phyloP scores from a whole-genome alignment of 2,329 filamentous ascomycete genomes.

The Pseudocercospora musae region DNA sequence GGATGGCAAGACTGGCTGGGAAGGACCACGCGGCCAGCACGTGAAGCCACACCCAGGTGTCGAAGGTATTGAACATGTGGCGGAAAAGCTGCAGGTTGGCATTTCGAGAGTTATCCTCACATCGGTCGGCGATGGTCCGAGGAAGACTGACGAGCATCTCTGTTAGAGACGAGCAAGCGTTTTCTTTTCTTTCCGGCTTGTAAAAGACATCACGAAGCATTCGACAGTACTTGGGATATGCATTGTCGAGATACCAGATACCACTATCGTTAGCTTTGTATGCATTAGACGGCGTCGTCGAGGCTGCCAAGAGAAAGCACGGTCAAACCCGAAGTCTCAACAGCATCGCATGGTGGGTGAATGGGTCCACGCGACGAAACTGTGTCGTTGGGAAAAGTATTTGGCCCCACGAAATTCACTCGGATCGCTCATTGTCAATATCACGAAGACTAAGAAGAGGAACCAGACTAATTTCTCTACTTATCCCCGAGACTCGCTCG shows the following conservation, averaged over 20 bases:
- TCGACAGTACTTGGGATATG: neutral
- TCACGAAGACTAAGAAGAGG: neutral
- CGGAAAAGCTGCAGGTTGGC: slow-evolving; percentile 62
- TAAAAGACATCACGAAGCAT: neutral
- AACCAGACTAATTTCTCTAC: neutral
- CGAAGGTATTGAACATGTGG: slow-evolving; percentile 60
- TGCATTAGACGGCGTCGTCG: neutral
- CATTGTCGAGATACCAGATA: slow-evolving; percentile 4
- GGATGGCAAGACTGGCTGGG: slow-evolving; percentile 67
- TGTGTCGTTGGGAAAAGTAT: no score
- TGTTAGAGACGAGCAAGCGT: slow-evolving; percentile 10
- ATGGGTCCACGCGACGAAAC: neutral
- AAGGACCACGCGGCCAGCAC: slow-evolving; percentile 51
- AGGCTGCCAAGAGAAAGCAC: neutral
- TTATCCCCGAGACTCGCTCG: neutral
- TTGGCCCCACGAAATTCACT: no score
- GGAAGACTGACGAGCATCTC: slow-evolving; percentile 65
- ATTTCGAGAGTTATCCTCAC: slow-evolving; percentile 89
- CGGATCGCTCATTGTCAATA: no score
- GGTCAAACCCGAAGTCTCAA: neutral
- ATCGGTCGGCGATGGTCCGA: slow-evolving; percentile 82
- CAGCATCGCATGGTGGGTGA: neutral
- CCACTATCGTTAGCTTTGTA: slow-evolving; percentile 1
- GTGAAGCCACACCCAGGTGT: slow-evolving; percentile 43
- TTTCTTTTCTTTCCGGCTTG: neutral